Evolutionary conservation across 352 stramenopile genomes (phyloP).

Genomic region (Globisporangium canariense): DNA sequence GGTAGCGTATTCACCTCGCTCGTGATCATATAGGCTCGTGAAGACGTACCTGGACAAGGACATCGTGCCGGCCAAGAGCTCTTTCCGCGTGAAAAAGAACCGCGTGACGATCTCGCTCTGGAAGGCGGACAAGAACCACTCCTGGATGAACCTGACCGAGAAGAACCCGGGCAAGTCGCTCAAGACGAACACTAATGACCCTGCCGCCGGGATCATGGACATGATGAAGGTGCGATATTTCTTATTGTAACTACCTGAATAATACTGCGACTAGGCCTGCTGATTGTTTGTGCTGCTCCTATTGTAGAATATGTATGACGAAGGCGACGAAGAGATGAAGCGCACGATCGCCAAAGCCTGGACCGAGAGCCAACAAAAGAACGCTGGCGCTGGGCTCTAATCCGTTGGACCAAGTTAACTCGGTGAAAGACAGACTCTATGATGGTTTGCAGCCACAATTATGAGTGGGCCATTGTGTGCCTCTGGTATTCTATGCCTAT

Average conservation of each 20-base stretch:
- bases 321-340: slow-evolving; percentile 89
- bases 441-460: too few species aligned
- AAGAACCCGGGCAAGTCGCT: slow-evolving; percentile 67
- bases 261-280: too few species aligned
- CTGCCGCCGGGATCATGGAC: slow-evolving; percentile 83
- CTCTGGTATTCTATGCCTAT: not conserved
- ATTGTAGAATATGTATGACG: slow-evolving; percentile 83
- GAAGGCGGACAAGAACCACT: slow-evolving; percentile 73
- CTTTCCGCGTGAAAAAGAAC: slow-evolving; percentile 85
- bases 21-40: slow-evolving; percentile 36
- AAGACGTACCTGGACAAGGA: slow-evolving; percentile 83
- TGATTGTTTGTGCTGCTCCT: not conserved
- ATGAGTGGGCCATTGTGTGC: too few species aligned
- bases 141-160: slow-evolving; percentile 80
- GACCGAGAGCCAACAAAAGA: slow-evolving; percentile 79
- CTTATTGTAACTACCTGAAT: too few species aligned
- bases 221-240: slow-evolving; percentile 79
- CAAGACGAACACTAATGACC: slow-evolving; percentile 57
- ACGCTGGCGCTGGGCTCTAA: slow-evolving; percentile 20
- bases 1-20: too few species aligned
- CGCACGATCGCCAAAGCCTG: slow-evolving; percentile 88
- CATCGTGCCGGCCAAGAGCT: slow-evolving; percentile 70
- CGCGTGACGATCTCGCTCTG: slow-evolving; percentile 73
- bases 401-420: not conserved
- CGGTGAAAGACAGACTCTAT: too few species aligned